Evolutionary conservation across 2,329 filamentous ascomycete species (phyloP), one percentile per base, ranked within the genome.

Genomic region (Pseudocercospora fijiensis): DNA sequence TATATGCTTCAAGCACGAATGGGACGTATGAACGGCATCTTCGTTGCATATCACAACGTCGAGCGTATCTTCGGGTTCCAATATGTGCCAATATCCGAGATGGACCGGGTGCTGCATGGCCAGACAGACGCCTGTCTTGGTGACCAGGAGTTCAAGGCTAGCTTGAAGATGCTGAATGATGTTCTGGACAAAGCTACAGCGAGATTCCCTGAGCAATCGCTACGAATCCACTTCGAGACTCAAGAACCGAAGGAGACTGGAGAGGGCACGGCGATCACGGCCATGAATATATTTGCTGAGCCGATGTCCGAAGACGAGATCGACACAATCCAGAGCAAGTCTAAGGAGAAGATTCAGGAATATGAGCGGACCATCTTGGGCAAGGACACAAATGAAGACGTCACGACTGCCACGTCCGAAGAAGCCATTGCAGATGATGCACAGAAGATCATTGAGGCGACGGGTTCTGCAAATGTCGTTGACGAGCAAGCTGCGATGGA

Each of bases 1-100:
- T 99, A 99, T 77, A 96, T 93, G 9, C 82, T 99, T 28, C 95
- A 99, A 78, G 96, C 94, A 27, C 90, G 95, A 51, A 96, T 99
- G 86, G 95, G 96, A 18, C 88, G 93, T 57, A 99, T 99, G 96
- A 94, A 99, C 74, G 95, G 95, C 60, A 97, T 98, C 57, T 99
- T 98, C 74, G 90, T 98, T 22, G 95, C 95, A 2, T 99, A 88
- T 75, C 95, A 99, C 81, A 99, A 99, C 75, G 91, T 92, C 1
- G 85, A 93, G 77, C 90, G 93, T 61, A 96, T 99, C 57, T 99
- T 99, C 75, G 95, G 95, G 5, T 99, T 99, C 77, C 95, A 99
- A 77, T 99, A 99, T 75, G 85, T 99, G 65, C 88, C 88, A 64
- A 79, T 98, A 13, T 76, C 85, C 3, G 95, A 99, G 74, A 92